phyloP scores from a whole-genome alignment of 2,329 filamentous ascomycete species.

The Hypoxylon sp. region DNA sequence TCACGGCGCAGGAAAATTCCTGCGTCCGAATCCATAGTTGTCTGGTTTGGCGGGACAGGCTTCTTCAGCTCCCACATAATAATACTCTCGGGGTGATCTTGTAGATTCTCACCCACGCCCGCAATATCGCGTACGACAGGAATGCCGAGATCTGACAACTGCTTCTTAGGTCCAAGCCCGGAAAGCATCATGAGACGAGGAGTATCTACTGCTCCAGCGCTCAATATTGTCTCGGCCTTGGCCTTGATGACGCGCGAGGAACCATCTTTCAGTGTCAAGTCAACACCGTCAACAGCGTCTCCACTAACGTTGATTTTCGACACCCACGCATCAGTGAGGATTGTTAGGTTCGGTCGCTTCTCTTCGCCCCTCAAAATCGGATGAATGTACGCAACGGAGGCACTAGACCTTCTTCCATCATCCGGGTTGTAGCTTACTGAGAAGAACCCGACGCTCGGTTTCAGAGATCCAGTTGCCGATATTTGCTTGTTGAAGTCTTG shows the following conservation, averaged over 20 bases:
- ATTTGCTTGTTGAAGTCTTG: slow-evolving; percentile 91
- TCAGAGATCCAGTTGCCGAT: slow-evolving; percentile 76
- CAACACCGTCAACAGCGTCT: slow-evolving; percentile 79
- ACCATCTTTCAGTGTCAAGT: slow-evolving; percentile 71
- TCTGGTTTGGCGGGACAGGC: slow-evolving; percentile 82
- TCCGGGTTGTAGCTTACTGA: slow-evolving; percentile 93
- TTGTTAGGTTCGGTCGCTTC: slow-evolving; percentile 83
- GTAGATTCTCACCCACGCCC: slow-evolving; percentile 72
- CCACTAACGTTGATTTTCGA: slow-evolving; percentile 80
- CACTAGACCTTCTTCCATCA: slow-evolving; percentile 84
- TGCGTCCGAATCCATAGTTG: slow-evolving; percentile 91
- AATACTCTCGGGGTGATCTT: slow-evolving; percentile 72
- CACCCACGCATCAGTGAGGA: slow-evolving; percentile 91
- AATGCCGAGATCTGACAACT: slow-evolving; percentile 67
- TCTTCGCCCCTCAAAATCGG: slow-evolving; percentile 88
- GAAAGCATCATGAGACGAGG: slow-evolving; percentile 74
- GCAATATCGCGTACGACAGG: slow-evolving; percentile 69
- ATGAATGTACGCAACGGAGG: slow-evolving; percentile 92
- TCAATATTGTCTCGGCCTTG: slow-evolving; percentile 82
- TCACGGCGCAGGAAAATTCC: slow-evolving; percentile 90
- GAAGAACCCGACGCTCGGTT: slow-evolving; percentile 88
- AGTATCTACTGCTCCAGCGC: slow-evolving; percentile 84
- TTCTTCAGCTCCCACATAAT: slow-evolving; percentile 83
- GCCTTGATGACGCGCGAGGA: slow-evolving; percentile 69
- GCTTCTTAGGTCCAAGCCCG: slow-evolving; percentile 67